phyloP scores from a whole-genome alignment of 495 filamentous ascomycete genomes.

The Xanthoparmelia taractica region DNA sequence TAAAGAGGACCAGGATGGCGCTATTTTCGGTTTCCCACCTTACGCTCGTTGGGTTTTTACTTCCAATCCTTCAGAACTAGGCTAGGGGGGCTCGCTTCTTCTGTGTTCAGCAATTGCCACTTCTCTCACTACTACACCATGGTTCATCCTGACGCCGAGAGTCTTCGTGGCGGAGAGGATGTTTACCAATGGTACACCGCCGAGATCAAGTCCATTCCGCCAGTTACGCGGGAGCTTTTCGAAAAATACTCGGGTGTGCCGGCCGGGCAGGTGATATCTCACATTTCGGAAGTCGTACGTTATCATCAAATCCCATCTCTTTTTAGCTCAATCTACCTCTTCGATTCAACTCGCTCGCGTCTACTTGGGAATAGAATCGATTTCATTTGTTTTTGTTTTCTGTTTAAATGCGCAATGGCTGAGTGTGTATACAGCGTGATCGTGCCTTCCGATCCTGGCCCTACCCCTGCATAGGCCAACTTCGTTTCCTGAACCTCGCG shows the following conservation, averaged over 20 bases:
- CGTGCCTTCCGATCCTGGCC: slow-evolving; percentile 35
- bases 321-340: background rate
- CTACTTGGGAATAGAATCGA: too few relatives aligned
- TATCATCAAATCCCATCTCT: background rate
- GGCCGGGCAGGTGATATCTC: slow-evolving; percentile 36
- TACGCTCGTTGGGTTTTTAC: too few relatives aligned
- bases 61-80: too few relatives aligned
- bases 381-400: too few relatives aligned
- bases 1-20: too few relatives aligned
- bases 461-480: slow-evolving; percentile 48
- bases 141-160: background rate
- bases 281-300: slow-evolving; percentile 42
- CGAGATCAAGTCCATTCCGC: background rate
- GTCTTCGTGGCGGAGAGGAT: background rate
- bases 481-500: slow-evolving; percentile 45
- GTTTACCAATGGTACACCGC: slow-evolving; percentile 10
- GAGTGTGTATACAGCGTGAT: slow-evolving; percentile 29
- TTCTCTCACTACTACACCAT: background rate
- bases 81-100: too few relatives aligned
- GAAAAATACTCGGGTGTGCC: slow-evolving; percentile 44
- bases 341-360: background rate
- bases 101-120: too few relatives aligned
- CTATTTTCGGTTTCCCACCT: too few relatives aligned
- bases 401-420: too few relatives aligned
- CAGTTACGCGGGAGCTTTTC: slow-evolving; percentile 31